Base-by-base conservation (phyloP, 352 stramenopile genomes). In the Phytophthora idaei region DNA sequence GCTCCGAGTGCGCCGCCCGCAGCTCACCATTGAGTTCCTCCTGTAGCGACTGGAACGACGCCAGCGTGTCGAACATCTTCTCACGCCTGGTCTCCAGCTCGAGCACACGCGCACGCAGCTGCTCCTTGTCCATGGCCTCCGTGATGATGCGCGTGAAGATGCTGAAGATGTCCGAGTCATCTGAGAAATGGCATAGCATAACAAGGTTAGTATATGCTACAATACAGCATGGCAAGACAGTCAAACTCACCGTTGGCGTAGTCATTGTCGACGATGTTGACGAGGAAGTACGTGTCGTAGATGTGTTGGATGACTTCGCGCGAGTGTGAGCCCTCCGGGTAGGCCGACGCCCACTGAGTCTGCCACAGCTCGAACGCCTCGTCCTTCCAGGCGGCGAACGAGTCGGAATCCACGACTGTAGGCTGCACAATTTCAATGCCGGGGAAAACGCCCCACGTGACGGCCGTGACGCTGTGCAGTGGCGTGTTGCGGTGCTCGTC, bases 251-350 rank as follows among this genome's bases (percentile, higher is more conserved):
- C 82, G 56, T 89, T 92, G 7, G 83, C 86, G 69, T 97, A 99
- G 77, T 99, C 94, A 76, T 99, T 99, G 85, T 99, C 97, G 63
- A 99, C 97, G 53, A 99, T 97, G 63, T 98, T 98, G 56, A 99
- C 96, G 54, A 99, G 85, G 71, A 96, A 99, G 78, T 99, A 99
- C 42, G 91, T 92, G 81, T 99, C 94, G 75, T 93, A 90, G 31
- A 99, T 97, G 37, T 90, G 71, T 60, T 91, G 81, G 51, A 94
- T 85, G 28, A 94, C 76, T 28, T 77, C 37, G 68, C 69, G 69
- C 29, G 81, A 76, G 15, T 63, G 37, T 39, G 83, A 90, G 44
- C 95, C 95, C 61, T 89, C 81, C 10, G 98, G 82, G 76, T 99
- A 99, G 32, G 97, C 83, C 36, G 90, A 96, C n/a, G 97, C 90